phyloP scores from a whole-genome alignment of 2,329 filamentous ascomycete genomes.

The Rosellinia necatrix region DNA sequence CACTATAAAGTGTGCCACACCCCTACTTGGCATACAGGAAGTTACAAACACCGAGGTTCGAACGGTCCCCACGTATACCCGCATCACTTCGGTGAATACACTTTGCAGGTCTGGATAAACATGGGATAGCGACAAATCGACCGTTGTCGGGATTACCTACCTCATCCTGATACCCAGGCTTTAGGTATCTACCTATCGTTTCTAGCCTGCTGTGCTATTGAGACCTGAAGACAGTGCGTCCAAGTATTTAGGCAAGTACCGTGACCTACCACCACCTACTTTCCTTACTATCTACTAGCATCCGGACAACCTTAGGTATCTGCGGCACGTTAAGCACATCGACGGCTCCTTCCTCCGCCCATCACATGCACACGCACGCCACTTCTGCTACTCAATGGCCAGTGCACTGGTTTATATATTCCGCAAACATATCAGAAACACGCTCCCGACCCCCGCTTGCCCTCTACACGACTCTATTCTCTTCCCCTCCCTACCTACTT shows the following conservation, averaged over 20 bases:
- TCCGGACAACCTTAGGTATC: not conserved
- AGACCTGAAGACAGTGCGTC: not conserved
- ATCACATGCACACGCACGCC: not conserved
- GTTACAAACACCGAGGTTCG: too few relatives aligned
- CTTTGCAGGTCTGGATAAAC: too few relatives aligned
- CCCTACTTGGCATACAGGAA: too few relatives aligned
- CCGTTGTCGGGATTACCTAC: too few relatives aligned
- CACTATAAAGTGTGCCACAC: too few relatives aligned
- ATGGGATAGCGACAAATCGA: too few relatives aligned
- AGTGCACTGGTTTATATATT: slow-evolving; percentile 2
- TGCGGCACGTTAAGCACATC: too few relatives aligned
- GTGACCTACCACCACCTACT: not conserved
- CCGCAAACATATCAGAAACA: slow-evolving; percentile 23
- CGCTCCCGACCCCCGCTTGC: not conserved
- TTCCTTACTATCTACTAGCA: not conserved
- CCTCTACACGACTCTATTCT: not conserved
- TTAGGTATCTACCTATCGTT: not conserved
- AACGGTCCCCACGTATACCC: not conserved
- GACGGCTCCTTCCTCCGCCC: slow-evolving; percentile 9
- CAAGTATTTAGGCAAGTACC: slow-evolving; percentile 3
- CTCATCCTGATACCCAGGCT: too few relatives aligned
- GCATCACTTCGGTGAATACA: too few relatives aligned
- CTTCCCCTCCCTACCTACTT: not conserved
- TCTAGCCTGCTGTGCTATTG: too few relatives aligned
- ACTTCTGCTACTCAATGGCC: not conserved